Evolutionary conservation across 1,139 yeast species (phyloP), one percentile per base, ranked within the genome.

Genomic region (Taiozyma onychis): DNA sequence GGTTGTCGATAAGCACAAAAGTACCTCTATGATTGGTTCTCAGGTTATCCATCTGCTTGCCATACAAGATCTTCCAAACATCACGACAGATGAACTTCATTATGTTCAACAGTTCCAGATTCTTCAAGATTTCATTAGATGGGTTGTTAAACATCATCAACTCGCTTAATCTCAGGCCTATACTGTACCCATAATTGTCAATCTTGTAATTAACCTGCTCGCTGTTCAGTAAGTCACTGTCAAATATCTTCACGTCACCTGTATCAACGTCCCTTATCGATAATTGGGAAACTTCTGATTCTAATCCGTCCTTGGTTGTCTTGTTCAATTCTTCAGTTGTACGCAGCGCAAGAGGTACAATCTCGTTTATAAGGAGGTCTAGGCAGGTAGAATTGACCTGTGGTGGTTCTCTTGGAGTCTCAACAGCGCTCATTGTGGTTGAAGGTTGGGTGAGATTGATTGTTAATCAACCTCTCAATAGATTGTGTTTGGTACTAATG

Each of bases 51-150:
- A 93, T 88, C 67, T 88, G 97, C 66, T 90, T 93, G 45, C 83
- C 80, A 68, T 82, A 90, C 41, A 91, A 65, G 48, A 78, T 70
- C 59, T 80, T 81, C 98, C 98, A 91, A 39, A 91, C 85, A 60
- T 93, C 97, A 47, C 96, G 79, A 67, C 98, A 90, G 2, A 91
- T 80, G 63, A 89, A 90, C 68, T 91, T 91, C 90, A 91, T 88
- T 47, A 90, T 79, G 57, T 88, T 93, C 45, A 91, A 68, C 24
- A 85, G 74, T 54, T 87, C 93, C 59, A 76, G 68, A 49, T 80
- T 71, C 55, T 76, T 76, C 52, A 73, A 58, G 30, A 68, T 67
- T 53, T 65, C 67, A 48, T 70, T 70, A 45, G 77, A 74, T 47
- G 77, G 74, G 55, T 71, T 78, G 54, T 78, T 77, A 59, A 83